Conservation (phyloP, 208 protist species). For the Trypanosoma melophagium region DNA sequence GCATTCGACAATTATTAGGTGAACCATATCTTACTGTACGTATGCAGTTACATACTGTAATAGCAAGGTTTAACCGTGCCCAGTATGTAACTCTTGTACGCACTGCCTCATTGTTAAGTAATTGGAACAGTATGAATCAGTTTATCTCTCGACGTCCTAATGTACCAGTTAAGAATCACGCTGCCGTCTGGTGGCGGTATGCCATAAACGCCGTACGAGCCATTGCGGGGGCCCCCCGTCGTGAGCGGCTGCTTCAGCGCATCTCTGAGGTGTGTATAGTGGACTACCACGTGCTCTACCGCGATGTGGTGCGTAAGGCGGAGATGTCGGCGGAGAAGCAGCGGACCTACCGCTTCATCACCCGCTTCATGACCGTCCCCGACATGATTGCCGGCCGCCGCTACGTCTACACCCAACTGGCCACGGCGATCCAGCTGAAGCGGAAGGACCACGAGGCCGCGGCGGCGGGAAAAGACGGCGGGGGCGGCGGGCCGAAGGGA, state of each 20-base stretch:
- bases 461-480: slow-evolving; percentile 49
- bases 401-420: slow-evolving; percentile 73
- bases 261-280: slow-evolving; percentile 61
- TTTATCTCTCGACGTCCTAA: slow-evolving; percentile 41
- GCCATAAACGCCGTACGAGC: slow-evolving; percentile 49
- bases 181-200: slow-evolving; percentile 78
- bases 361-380: slow-evolving; percentile 74
- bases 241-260: slow-evolving; percentile 47
- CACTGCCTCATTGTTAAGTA: slow-evolving; percentile 51
- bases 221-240: slow-evolving; percentile 38
- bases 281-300: slow-evolving; percentile 76
- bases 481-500: too few relatives aligned
- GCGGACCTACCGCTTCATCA: slow-evolving; percentile 67
- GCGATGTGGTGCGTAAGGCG: slow-evolving; percentile 64
- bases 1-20: slow-evolving; percentile 46
- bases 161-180: slow-evolving; percentile 53
- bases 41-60: slow-evolving; percentile 60
- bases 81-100: slow-evolving; percentile 79
- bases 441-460: slow-evolving; percentile 69
- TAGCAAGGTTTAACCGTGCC: slow-evolving; percentile 60
- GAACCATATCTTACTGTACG: slow-evolving; percentile 65
- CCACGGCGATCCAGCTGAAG: slow-evolving; percentile 68
- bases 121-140: slow-evolving; percentile 44
- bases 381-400: slow-evolving; percentile 77
- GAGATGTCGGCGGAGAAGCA: slow-evolving; percentile 67